Evolutionary conservation across 2,329 filamentous ascomycete species (phyloP).

Genomic region (Monosporascus sp.): DNA sequence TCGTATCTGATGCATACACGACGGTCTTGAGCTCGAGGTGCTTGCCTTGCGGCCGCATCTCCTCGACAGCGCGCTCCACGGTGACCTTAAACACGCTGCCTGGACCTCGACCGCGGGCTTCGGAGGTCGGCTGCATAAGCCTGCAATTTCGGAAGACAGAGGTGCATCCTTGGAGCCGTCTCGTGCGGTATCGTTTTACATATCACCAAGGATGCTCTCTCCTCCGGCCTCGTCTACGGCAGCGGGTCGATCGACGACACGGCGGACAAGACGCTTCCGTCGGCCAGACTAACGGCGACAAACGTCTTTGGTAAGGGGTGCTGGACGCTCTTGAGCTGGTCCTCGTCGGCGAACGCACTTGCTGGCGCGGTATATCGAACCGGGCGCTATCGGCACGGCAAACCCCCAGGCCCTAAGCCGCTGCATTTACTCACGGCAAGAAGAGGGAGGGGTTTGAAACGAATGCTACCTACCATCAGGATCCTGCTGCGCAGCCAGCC

Average conservation of each 20-base stretch:
- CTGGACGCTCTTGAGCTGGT: constrained; percentile 30
- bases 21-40: constrained; percentile 24
- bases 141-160: constrained; percentile 29
- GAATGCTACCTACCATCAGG: constrained; percentile 18
- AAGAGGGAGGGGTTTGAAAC: not conserved
- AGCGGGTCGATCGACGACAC: constrained; percentile 28
- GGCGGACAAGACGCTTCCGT: constrained; percentile 24
- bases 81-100: constrained; percentile 26
- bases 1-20: constrained; percentile 28
- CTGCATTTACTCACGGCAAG: not conserved
- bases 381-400: constrained; percentile 23
- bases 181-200: not conserved
- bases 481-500: constrained; percentile 22
- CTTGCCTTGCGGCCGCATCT: constrained; percentile 16
- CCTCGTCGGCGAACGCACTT: constrained; percentile 26
- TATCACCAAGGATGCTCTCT: constrained; percentile 14
- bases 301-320: constrained; percentile 31
- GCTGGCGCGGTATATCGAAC: constrained; percentile 32
- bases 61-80: constrained; percentile 17
- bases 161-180: constrained; percentile 6
- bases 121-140: constrained; percentile 33
- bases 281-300: constrained; percentile 19
- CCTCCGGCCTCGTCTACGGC: constrained; percentile 12
- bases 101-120: constrained; percentile 30
- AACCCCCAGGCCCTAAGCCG: not conserved